Base-by-base conservation (phyloP, 2,329 filamentous ascomycete species). In the Claviceps pazoutovae region DNA sequence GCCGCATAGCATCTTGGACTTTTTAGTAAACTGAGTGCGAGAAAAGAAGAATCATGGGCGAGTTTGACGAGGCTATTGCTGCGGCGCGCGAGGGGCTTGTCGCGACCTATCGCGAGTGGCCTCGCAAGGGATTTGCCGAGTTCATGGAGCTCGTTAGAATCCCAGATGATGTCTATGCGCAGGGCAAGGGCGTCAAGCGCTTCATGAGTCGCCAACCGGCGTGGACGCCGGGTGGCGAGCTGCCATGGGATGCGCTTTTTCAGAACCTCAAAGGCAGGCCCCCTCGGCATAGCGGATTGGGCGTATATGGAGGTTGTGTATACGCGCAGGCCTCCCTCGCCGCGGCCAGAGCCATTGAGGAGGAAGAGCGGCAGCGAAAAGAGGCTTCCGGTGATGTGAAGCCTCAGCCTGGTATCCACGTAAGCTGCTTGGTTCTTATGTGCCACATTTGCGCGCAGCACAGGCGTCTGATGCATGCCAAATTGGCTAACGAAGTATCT, bases 251-350 rank as follows among this genome's bases (percentile, higher is more conserved):
- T 4, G 34, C 54, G 2, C 4, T 60, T 2, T 59, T 59, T 9
- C 47, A 39, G 0, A 50, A 53, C 3, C 26, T 51, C 26, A 46
- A 55, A 42, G 51, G 58, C 49, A 44, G 54, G 56, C 43, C 56
- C 48, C 37, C 60, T 56, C 19, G 42, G 17, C 49, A 50, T 34
- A 44, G 36, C 4, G 48, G 55, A 30, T 19, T 43, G 13, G 61
- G 62, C n/a, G 64, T 63, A 0, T 71, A 63, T 46, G 68, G 68
- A 5, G 68, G 66, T 5, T 62, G 66, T 23, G 68, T 70, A 34
- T 71, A 66, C 51, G 61, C 62, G 3, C 64, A 68, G 52, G 63
- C 68, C 14, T 57, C 68, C 7, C 56, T 70, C 6, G 68, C 66
- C 8, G 68, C 67, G 2, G 56, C 68, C 1, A 59, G 63, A 43